Base-by-base conservation (phyloP, 305 asterid species). In the Plantago coronopus region DNA sequence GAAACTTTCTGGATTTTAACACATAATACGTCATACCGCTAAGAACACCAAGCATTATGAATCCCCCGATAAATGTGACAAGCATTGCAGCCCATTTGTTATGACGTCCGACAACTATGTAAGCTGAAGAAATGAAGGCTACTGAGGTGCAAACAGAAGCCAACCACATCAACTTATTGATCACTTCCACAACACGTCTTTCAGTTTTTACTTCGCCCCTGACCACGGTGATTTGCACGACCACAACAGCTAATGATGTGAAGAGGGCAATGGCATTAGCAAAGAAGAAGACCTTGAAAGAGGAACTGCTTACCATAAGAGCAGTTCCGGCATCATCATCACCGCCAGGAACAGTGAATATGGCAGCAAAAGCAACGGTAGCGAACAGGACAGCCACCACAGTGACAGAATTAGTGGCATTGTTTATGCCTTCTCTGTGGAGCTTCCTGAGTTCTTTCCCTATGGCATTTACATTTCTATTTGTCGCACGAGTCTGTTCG, bases 391-490 rank as follows among this genome's bases (percentile, higher is more conserved):
- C 87, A 44, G 95, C 97, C 51, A 90, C 97, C 63, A 91, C 84
- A 0, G 96, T 91, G 40, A 91, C 97, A 0, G 96, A 91, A 62
- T 91, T 87, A 0, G 97, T 85, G 44, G 97, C 91, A 19, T 91
- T 91, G 74, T 91, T 91, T 51, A 91, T 85, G 45, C 95, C 97
- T 79, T 77, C 94, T 25, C 95, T 68, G 48, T 91, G 97, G 63
- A 91, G 95, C 66, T 91, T 91, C 47, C 94, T 69, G 10, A 91
- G 95, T 79, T 88, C 98, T 71, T 91, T 88, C 3, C 95, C 96
- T 16, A 91, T 91, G 27, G 96, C 96, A n/a, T 62, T 73, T 21
- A 91, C 82, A 48, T 87, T 88, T 69, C 77, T 82, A 68, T 91
- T 85, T 6, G 94, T 91, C 68, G 81, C 84, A 23, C 86, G 89